phyloP scores from a whole-genome alignment of 2,329 filamentous ascomycete species.

The Didymellaceae sp. region DNA sequence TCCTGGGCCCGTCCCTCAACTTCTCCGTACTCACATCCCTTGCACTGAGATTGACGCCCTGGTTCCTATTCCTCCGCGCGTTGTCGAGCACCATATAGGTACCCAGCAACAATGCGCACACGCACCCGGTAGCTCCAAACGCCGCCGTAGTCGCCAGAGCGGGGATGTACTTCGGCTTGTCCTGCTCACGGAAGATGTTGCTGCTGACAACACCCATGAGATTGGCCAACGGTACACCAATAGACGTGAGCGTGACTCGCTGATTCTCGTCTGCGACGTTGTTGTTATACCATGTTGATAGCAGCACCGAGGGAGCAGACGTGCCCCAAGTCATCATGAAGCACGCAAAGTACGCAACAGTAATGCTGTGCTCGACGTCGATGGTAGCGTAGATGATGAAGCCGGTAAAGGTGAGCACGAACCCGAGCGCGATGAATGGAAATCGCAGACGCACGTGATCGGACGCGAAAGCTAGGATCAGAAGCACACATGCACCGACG shows the following conservation, averaged over 20 bases:
- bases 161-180: conserved; percentile 71
- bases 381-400: conserved; percentile 81
- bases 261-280: conserved; percentile 80
- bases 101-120: conserved; percentile 64
- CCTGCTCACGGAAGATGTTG: conserved; percentile 70
- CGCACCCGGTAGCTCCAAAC: conserved; percentile 66
- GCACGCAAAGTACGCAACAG: conserved; percentile 74
- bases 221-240: conserved; percentile 77
- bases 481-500: conserved; percentile 72
- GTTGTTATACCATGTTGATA: conserved; percentile 79
- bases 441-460: conserved; percentile 72
- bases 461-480: conserved; percentile 74
- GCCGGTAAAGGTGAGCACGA: conserved; percentile 75
- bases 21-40: conserved; percentile 56
- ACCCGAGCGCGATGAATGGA: conserved; percentile 76
- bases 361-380: conserved; percentile 64
- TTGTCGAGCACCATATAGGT: conserved; percentile 72
- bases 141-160: conserved; percentile 69
- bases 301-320: conserved; percentile 73
- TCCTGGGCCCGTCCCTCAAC: conserved; percentile 53
- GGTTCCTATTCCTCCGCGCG: conserved; percentile 61
- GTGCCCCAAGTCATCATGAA: conserved; percentile 88
- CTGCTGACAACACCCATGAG: conserved; percentile 74
- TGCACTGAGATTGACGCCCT: conserved; percentile 63
- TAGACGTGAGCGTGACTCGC: conserved; percentile 71